Conservation (phyloP, 768 basidiomycete species). For the Hebeloma cylindrosporum region DNA sequence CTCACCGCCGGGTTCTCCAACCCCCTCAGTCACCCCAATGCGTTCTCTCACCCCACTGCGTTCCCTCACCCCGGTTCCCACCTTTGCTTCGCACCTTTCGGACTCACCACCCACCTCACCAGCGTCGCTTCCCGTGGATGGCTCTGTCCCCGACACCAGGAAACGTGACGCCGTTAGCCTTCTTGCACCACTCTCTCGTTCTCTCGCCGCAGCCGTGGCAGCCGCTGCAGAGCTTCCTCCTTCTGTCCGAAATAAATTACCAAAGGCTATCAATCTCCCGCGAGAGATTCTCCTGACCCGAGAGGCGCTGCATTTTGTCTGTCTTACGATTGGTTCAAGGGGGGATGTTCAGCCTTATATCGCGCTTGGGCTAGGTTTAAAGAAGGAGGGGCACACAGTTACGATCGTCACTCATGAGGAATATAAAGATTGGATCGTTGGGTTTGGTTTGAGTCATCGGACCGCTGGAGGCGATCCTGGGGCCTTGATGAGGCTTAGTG, state of each 20-base stretch:
- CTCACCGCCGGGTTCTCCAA: neutral
- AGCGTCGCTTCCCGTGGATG: too few species aligned
- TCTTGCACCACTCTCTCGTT: conserved; percentile 46
- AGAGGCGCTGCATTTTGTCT: conserved; percentile 53
- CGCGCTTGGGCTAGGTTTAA: conserved; percentile 49
- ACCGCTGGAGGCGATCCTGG: conserved; percentile 70
- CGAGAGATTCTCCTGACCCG: conserved; percentile 28
- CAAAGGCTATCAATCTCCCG: conserved; percentile 52
- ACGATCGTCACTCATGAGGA: conserved; percentile 61
- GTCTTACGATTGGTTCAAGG: conserved; percentile 65
- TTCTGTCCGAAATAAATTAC: conserved; percentile 32
- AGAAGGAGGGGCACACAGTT: conserved; percentile 49
- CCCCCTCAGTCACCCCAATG: neutral
- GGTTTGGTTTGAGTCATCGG: conserved; percentile 59
- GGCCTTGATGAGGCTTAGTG: conserved; percentile 63
- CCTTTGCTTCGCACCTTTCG: too few species aligned
- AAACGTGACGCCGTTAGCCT: conserved; percentile 35
- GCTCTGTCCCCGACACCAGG: too few species aligned
- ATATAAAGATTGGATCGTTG: conserved; percentile 54
- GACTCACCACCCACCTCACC: too few species aligned
- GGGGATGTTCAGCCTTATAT: conserved; percentile 68
- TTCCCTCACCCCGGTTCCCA: neutral
- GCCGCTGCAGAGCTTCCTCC: conserved; percentile 28
- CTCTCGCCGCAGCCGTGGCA: conserved; percentile 34
- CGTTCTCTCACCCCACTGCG: neutral